These are phyloP conservation scores for Biscogniauxia mediterranea DNA, from an alignment of 2,329 filamentous ascomycete species.

Conservation along the genomic window DNA sequence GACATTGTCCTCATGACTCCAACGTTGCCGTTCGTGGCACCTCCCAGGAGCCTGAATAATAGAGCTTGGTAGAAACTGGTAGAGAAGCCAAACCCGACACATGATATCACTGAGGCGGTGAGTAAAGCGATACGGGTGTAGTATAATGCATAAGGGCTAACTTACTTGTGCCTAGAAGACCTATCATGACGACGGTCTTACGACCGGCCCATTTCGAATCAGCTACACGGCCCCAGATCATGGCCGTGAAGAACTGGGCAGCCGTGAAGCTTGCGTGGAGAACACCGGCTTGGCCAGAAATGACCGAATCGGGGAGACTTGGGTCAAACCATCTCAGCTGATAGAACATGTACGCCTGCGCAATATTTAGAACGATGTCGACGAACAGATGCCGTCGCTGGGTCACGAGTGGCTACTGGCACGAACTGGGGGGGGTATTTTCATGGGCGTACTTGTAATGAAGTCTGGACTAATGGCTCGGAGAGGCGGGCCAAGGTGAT, in stretches of 20 bases:
- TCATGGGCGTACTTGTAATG: conserved; percentile 47
- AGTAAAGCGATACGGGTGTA: conserved; percentile 1
- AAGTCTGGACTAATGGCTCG: conserved; percentile 80
- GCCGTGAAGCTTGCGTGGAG: conserved; percentile 78
- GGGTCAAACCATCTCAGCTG: conserved; percentile 76
- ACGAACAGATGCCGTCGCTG: neutral
- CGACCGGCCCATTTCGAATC: conserved; percentile 64
- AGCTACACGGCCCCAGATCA: conserved; percentile 76
- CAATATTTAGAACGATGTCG: conserved; percentile 5
- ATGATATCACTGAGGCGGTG: conserved; percentile 46
- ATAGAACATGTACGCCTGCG: conserved; percentile 78
- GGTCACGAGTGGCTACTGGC: neutral
- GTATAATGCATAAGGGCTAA: neutral
- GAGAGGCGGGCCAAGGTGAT: conserved; percentile 76
- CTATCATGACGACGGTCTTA: conserved; percentile 76
- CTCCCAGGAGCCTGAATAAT: conserved; percentile 63
- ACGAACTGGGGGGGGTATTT: neutral
- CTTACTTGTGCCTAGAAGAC: conserved; percentile 61
- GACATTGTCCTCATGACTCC: conserved; percentile 73
- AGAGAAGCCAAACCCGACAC: conserved; percentile 69
- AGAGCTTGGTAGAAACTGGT: conserved; percentile 60
- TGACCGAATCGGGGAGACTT: conserved; percentile 56
- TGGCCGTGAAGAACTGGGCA: conserved; percentile 78
- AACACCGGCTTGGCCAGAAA: conserved; percentile 74
- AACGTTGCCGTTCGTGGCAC: conserved; percentile 70